A percentile compares a stretch with the other conserved stretches of the same genome.
phyloP scores from a whole-genome alignment of 176 grass and related monocot species.

The Bonia amplexicaulis region DNA sequence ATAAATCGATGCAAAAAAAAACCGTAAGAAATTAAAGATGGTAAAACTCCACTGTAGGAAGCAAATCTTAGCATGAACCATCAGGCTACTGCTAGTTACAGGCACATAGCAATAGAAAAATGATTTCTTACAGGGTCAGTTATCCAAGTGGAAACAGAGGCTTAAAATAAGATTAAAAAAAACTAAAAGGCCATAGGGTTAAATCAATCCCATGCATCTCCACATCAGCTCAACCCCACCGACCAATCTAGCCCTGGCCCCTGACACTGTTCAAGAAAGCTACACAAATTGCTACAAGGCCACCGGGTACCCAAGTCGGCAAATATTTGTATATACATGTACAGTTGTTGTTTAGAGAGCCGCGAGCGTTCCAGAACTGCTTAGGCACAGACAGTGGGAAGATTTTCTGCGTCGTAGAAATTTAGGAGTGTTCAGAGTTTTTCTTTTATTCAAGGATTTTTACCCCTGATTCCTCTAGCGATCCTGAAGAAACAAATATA shows the following conservation, averaged over 20 bases:
- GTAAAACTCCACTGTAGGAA: not conserved
- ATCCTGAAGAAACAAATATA: not conserved
- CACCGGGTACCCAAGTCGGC: not conserved
- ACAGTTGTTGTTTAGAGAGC: not conserved
- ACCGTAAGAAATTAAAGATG: not conserved
- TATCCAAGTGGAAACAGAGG: conserved; percentile 3
- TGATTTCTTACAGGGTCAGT: not conserved
- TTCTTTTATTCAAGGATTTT: not conserved
- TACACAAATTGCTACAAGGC: not conserved
- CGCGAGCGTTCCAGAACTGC: not conserved
- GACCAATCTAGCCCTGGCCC: not conserved
- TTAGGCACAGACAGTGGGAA: not conserved
- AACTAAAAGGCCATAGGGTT: not conserved
- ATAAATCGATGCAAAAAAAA: not conserved
- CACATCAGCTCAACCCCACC: not conserved
- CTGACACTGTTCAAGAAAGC: not conserved
- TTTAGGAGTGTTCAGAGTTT: not conserved
- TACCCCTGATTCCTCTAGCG: not conserved
- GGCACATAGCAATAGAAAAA: conserved; percentile 5
- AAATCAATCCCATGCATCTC: conserved; percentile 29
- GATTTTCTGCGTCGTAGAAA: not conserved
- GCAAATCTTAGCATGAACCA: not conserved
- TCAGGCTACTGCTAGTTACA: not conserved
- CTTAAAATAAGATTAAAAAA: not conserved
- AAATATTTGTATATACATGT: not conserved